These are phyloP conservation scores for Inga laurina DNA, from an alignment of 306 rosid genomes.

Conservation along the genomic window DNA sequence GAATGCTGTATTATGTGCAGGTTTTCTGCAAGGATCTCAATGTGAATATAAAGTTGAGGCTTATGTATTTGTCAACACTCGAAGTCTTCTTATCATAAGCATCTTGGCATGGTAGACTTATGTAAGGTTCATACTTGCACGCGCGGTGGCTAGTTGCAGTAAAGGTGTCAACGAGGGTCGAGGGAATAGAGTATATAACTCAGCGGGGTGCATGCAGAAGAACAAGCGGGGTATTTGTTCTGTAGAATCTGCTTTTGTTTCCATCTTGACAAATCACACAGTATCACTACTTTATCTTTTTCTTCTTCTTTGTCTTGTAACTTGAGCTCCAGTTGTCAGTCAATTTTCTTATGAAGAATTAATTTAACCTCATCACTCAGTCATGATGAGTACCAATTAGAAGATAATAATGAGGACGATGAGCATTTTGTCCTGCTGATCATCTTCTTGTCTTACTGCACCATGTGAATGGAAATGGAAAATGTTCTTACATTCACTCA, in stretches of 20 bases:
- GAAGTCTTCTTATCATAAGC: constrained; percentile 23
- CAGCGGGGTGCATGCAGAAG: constrained; percentile 34
- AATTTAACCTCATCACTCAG: constrained; percentile 36
- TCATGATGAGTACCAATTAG: constrained; percentile 41
- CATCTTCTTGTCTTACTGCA: constrained; percentile 25
- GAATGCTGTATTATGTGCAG: neutral
- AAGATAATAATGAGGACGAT: constrained; percentile 33
- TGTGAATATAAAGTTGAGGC: constrained; percentile 13
- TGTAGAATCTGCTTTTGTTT: constrained; percentile 45
- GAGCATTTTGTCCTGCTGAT: constrained; percentile 32
- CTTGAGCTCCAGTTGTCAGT: constrained; percentile 40
- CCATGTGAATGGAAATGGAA: constrained; percentile 13
- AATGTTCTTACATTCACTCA: neutral
- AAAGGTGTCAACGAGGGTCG: neutral
- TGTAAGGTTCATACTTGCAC: constrained; percentile 10
- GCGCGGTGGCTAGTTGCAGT: constrained; percentile 8
- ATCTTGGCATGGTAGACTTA: constrained; percentile 2
- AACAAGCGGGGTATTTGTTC: constrained; percentile 41
- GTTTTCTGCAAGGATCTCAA: neutral
- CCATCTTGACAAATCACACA: constrained; percentile 33
- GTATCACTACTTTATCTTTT: constrained; percentile 37
- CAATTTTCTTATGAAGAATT: constrained; percentile 53
- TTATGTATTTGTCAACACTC: constrained; percentile 28
- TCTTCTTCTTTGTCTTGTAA: constrained; percentile 29
- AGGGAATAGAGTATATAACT: neutral